Evolutionary conservation across 2,329 filamentous ascomycete species (phyloP).

Genomic region (Phialophora chinensis): DNA sequence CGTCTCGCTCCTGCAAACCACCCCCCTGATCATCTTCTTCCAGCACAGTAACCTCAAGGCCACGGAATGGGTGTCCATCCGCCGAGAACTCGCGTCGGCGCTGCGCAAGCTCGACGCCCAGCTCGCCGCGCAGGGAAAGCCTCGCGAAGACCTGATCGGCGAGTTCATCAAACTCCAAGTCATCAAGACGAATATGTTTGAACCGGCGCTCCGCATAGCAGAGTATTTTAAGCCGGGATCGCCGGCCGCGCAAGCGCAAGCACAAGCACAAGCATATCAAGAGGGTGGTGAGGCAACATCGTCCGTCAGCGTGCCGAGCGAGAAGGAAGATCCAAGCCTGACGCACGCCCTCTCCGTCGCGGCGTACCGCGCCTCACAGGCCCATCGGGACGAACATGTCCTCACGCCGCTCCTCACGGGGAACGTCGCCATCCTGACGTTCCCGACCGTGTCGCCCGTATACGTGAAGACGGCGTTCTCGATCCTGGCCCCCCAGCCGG

Average conservation of each 20-base stretch:
- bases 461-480: slow-evolving; percentile 82
- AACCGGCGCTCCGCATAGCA: slow-evolving; percentile 79
- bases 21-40: slow-evolving; percentile 85
- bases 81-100: slow-evolving; percentile 69
- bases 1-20: slow-evolving; percentile 83
- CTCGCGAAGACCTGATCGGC: slow-evolving; percentile 54
- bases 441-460: slow-evolving; percentile 81
- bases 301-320: slow-evolving; percentile 37
- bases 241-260: slow-evolving; percentile 26
- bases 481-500: slow-evolving; percentile 73
- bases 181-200: slow-evolving; percentile 87
- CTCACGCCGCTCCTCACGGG: slow-evolving; percentile 80
- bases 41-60: slow-evolving; percentile 79
- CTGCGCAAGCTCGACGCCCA: slow-evolving; percentile 71
- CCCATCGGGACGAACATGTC: slow-evolving; percentile 61
- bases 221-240: slow-evolving; percentile 73
- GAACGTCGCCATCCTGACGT: slow-evolving; percentile 77
- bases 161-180: slow-evolving; percentile 76
- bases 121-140: slow-evolving; percentile 59
- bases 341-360: slow-evolving; percentile 65
- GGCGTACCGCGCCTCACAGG: slow-evolving; percentile 58
- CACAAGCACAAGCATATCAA: not conserved
- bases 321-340: slow-evolving; percentile 49
- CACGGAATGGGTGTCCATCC: slow-evolving; percentile 74
- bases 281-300: not conserved